A percentile compares a stretch with the other conserved stretches of the same genome.
Evolutionary conservation across 148 eudicot genomes (phyloP).

Genomic region (Beta vulgaris): DNA sequence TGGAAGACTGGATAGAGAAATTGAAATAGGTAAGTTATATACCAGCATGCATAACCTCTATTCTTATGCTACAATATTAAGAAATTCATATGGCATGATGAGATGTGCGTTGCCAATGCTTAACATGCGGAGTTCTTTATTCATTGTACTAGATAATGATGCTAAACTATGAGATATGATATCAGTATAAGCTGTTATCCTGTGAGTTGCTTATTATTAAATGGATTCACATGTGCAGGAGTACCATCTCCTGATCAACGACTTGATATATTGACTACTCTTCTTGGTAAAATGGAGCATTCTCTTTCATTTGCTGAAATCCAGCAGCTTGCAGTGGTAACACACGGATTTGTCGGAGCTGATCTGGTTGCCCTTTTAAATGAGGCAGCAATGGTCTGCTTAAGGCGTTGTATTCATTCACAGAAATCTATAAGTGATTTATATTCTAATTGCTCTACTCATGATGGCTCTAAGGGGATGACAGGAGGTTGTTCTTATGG

Average conservation of each 20-base stretch:
- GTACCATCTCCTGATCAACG: slow-evolving; percentile 90
- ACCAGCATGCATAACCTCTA: not conserved
- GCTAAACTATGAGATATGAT: not conserved
- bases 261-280: slow-evolving; percentile 59
- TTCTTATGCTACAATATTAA: not conserved
- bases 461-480: slow-evolving; percentile 27
- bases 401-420: slow-evolving; percentile 44
- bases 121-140: not conserved
- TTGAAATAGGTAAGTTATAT: slow-evolving; percentile 68
- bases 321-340: slow-evolving; percentile 58
- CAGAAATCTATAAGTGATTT: slow-evolving; percentile 23
- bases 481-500: slow-evolving; percentile 20
- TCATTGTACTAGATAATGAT: not conserved
- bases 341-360: slow-evolving; percentile 98
- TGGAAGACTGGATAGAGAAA: slow-evolving; percentile 91
- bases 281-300: slow-evolving; percentile 66
- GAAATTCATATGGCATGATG: not conserved
- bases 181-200: not conserved
- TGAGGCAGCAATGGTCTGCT: slow-evolving; percentile 77
- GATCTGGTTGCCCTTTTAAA: slow-evolving; percentile 80
- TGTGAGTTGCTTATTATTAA: not conserved
- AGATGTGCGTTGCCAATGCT: not conserved
- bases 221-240: slow-evolving; percentile 43
- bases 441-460: slow-evolving; percentile 15
- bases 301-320: slow-evolving; percentile 53